Evolutionary conservation across 2,329 filamentous ascomycete species (phyloP), one percentile per base, ranked within the genome.

Genomic region (Penicillium hesseltinei): DNA sequence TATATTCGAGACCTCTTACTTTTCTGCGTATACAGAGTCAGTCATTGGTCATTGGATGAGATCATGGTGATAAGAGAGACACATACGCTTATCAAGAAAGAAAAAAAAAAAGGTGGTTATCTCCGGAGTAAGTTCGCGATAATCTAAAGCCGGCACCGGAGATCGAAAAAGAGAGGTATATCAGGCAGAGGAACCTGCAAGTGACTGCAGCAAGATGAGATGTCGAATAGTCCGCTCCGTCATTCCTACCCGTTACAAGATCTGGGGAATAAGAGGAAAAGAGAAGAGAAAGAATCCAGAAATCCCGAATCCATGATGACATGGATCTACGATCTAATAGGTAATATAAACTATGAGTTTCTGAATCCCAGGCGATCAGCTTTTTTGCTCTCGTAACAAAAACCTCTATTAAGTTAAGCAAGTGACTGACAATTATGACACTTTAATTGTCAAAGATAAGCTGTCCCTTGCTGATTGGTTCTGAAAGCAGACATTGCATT

Each of bases 381-480:
- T 59, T 60, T 65, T 65, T 66, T 58, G 25, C 53, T 66, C 62
- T 66, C 64, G 64, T 66, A 66, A 66, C 46, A 57, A 57, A 64
- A 62, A 56, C 54, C 52, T 21, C 47, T 21, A n/a, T 35, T 33
- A 10, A 48, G 25, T 23, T 23, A 45, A 31, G 17, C 42, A 33
- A 38, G 5, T 53, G 47, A 61, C 53, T 49, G 45, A n/a, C 15
- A 63, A 66, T 66, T 63, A 63, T 56, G 51, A 46, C 43, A 52
- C 51, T 43, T 40, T 51, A 65, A 64, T 65, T 62, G 65, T 66
- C 63, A 63, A 52, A 62, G 71, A 74, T 74, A 74, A 74, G 70
- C 33, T 17, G 42, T 17, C 8, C 5, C 15, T 11, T 43, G 27
- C 59, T 73, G 68, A 73, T 73, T 74, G 71, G 72, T 52, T 29